phyloP scores from a whole-genome alignment of 2,329 filamentous ascomycete species.

The Botrytis fragariae region DNA sequence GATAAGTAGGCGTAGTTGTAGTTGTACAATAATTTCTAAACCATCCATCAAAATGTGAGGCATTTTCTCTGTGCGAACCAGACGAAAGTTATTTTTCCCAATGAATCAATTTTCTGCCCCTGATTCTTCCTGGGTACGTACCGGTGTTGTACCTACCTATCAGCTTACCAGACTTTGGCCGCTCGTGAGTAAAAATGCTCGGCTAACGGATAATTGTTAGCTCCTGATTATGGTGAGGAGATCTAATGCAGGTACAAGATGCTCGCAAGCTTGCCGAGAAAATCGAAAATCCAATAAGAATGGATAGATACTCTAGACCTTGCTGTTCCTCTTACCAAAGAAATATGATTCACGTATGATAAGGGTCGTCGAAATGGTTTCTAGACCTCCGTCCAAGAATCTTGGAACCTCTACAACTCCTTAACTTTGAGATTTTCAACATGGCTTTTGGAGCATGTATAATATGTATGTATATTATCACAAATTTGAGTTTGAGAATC shows the following conservation, averaged over 20 bases:
- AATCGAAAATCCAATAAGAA: not conserved
- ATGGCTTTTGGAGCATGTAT: not conserved
- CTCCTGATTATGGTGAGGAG: constrained; percentile 1
- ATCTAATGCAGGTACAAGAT: not conserved
- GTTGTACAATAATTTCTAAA: not conserved
- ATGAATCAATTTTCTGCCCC: not conserved
- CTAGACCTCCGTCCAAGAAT: not conserved
- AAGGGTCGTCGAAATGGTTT: not conserved
- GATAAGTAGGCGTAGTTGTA: not conserved
- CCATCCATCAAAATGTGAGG: not conserved
- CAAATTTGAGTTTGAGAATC: not conserved
- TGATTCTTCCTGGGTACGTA: not conserved
- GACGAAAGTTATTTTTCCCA: not conserved
- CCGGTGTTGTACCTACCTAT: not conserved
- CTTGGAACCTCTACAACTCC: not conserved
- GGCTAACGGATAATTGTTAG: not conserved
- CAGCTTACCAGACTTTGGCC: not conserved
- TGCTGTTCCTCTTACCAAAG: not conserved
- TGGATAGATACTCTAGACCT: not conserved
- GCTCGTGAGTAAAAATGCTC: not conserved
- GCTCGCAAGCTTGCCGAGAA: not conserved
- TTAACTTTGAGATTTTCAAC: not conserved
- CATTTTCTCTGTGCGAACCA: not conserved
- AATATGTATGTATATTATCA: not conserved
- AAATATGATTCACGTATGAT: not conserved